Conservation (phyloP, 257 asterid genomes). For the Agastache rugosa region DNA sequence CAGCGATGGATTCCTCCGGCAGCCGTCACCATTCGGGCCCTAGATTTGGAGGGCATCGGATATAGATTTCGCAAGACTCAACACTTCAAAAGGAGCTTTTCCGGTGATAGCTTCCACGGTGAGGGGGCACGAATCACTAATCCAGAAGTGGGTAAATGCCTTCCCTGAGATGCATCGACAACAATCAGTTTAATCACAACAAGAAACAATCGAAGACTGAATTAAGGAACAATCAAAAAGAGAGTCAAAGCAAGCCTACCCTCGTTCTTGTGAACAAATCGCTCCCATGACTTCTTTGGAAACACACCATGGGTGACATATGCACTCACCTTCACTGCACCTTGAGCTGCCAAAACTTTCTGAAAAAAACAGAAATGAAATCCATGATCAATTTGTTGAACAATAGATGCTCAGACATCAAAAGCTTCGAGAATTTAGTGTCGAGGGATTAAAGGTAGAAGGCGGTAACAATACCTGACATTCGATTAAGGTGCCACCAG, state of each 20-base stretch:
- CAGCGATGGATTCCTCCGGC: constrained; percentile 1
- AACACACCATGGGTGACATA: constrained; percentile 91
- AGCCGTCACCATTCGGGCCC: background rate
- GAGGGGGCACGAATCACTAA: constrained; percentile 85
- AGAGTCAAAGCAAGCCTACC: constrained; percentile 47
- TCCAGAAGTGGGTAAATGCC: constrained; percentile 88
- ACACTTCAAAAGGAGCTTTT: constrained; percentile 82
- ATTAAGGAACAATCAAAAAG: background rate
- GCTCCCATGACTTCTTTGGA: constrained; percentile 84
- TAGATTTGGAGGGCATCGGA: constrained; percentile 92
- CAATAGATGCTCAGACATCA: background rate
- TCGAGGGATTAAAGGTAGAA: background rate
- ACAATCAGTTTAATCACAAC: constrained; percentile 33
- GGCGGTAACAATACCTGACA: constrained; percentile 73
- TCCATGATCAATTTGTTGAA: background rate
- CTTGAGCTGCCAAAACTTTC: constrained; percentile 92
- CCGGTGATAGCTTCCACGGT: constrained; percentile 71
- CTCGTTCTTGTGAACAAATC: constrained; percentile 67
- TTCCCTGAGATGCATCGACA: constrained; percentile 41
- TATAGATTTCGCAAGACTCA: constrained; percentile 91
- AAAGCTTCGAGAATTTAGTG: background rate
- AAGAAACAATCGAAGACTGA: background rate
- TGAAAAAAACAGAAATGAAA: constrained; percentile 41
- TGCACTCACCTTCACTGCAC: constrained; percentile 93
- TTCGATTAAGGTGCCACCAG: constrained; percentile 95